Evolutionary conservation across 805 yeast species (phyloP).

Genomic region (Candida endomychidarum): DNA sequence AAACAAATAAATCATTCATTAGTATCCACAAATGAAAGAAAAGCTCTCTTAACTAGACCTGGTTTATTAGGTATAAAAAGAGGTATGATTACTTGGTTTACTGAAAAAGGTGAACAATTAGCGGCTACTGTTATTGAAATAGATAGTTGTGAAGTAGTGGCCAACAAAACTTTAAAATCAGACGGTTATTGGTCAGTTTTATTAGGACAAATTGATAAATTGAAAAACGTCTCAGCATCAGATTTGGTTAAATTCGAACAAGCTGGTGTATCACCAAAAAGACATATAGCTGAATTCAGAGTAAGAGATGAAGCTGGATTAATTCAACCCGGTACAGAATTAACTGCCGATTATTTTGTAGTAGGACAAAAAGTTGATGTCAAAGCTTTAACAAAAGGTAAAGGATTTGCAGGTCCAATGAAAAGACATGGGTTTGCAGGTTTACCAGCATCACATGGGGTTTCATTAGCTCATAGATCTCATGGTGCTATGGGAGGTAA

Average conservation of each 20-base stretch:
- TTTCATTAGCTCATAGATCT: constrained; percentile 86
- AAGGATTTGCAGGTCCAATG: constrained; percentile 98
- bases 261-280: constrained; percentile 84
- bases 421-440: constrained; percentile 90
- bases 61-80: constrained; percentile 82
- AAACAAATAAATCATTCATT: constrained; percentile 59
- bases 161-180: constrained; percentile 63
- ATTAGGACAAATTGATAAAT: constrained; percentile 77
- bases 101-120: constrained; percentile 62
- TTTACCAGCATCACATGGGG: constrained; percentile 93
- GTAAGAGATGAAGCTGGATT: constrained; percentile 66
- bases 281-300: constrained; percentile 72
- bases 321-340: constrained; percentile 71
- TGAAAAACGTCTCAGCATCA: constrained; percentile 54
- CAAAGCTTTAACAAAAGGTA: constrained; percentile 80
- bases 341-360: constrained; percentile 81
- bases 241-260: constrained; percentile 75
- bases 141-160: constrained; percentile 82
- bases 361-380: constrained; percentile 84
- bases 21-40: constrained; percentile 67
- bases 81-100: constrained; percentile 88
- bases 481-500: constrained; percentile 98
- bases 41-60: constrained; percentile 70
- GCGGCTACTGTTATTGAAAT: constrained; percentile 90
- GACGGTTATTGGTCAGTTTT: constrained; percentile 87